A percentile compares a stretch with the other conserved stretches of the same genome.
Evolutionary conservation across 108 stramenopile species (phyloP).

Genomic region (Hondaea fermentalgiana): DNA sequence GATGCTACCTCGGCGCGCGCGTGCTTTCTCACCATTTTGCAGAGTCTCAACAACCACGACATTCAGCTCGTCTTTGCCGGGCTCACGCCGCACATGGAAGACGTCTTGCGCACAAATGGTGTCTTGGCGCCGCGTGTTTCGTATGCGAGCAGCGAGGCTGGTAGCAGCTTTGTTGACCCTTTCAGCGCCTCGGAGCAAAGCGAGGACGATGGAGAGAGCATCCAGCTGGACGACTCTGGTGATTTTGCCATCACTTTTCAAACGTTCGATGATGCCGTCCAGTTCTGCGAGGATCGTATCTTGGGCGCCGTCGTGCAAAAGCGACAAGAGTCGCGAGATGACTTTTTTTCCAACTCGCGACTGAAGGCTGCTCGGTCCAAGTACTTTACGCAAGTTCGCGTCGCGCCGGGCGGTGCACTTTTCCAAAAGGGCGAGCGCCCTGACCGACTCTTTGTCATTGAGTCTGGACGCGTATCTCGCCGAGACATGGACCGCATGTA

Average conservation of each 20-base stretch:
- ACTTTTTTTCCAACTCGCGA: background rate
- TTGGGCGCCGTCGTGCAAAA: background rate
- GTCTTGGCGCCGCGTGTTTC: background rate
- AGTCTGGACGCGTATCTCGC: background rate
- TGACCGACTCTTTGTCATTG: background rate
- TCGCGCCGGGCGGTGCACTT: background rate
- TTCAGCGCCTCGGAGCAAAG: background rate
- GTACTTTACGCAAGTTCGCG: background rate
- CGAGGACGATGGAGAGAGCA: background rate
- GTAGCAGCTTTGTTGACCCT: background rate
- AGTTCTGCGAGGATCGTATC: background rate
- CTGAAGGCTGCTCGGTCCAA: background rate
- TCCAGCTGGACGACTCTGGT: background rate
- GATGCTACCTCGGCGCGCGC: constrained; percentile 51
- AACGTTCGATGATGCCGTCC: background rate
- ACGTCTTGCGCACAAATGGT: background rate
- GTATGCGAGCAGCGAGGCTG: background rate
- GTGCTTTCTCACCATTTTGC: constrained; percentile 45
- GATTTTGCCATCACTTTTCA: background rate
- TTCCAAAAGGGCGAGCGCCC: background rate
- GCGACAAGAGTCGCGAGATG: background rate
- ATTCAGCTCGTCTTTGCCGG: constrained; percentile 37
- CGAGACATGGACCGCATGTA: background rate
- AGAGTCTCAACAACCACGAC: constrained; percentile 16
- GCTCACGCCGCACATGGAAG: background rate